Evolutionary conservation across 78 protist genomes (phyloP).

Genomic region (Dictyostelium brefeldianum): DNA sequence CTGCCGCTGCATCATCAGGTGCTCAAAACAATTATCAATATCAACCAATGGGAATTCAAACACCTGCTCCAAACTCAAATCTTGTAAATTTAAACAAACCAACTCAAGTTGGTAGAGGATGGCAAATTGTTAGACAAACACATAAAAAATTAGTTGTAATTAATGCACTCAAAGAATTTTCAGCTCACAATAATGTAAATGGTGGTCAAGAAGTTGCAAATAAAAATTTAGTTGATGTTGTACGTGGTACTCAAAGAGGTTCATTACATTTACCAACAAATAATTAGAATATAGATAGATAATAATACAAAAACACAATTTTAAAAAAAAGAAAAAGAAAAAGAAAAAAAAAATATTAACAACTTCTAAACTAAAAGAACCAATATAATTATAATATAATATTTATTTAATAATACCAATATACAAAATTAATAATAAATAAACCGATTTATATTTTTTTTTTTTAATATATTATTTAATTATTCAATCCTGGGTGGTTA

Average conservation of each 20-base stretch:
- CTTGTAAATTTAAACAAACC: conserved; percentile 15
- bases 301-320: too few relatives aligned
- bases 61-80: neutral
- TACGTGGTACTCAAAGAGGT: conserved; percentile 21
- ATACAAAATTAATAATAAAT: too few relatives aligned
- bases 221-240: conserved; percentile 26
- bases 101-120: conserved; percentile 72
- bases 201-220: too few relatives aligned
- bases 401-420: too few relatives aligned
- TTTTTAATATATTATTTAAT: too few relatives aligned
- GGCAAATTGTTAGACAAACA: conserved; percentile 72
- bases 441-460: too few relatives aligned
- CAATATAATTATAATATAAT: too few relatives aligned
- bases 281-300: neutral
- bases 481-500: too few relatives aligned
- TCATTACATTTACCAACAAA: neutral
- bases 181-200: neutral
- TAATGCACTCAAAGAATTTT: conserved; percentile 62
- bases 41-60: too few relatives aligned
- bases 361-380: too few relatives aligned
- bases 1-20: neutral
- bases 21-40: neutral
- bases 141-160: conserved; percentile 58
- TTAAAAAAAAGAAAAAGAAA: too few relatives aligned
- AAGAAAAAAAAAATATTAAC: too few relatives aligned